Percentiles rank a stretch among this genome's conserved stretches.
Conservation (phyloP, 176 grass and related monocot species). For the Tillandsia leiboldiana region DNA sequence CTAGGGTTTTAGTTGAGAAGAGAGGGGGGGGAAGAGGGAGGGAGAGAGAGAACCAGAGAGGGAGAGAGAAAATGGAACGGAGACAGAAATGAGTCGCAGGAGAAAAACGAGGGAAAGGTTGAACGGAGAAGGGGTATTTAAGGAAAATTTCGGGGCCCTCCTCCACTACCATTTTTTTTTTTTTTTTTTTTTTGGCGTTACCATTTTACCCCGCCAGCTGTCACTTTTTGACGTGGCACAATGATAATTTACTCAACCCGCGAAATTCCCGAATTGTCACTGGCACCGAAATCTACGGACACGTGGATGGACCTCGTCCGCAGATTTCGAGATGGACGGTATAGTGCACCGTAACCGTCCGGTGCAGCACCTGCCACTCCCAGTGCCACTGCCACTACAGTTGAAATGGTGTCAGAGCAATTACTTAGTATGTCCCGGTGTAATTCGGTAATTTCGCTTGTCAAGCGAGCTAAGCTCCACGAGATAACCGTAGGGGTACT, state of each 20-base stretch:
- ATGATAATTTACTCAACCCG: not conserved
- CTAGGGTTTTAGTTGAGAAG: slow-evolving; percentile 34
- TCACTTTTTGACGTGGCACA: not conserved
- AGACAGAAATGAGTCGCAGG: not conserved
- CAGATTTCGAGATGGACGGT: not conserved
- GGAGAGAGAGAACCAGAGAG: not conserved
- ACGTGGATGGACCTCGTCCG: not conserved
- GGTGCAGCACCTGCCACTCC: no score
- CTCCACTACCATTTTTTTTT: not conserved
- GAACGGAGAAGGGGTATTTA: not conserved
- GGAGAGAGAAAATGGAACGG: not conserved
- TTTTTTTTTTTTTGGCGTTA: not conserved
- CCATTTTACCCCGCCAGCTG: not conserved
- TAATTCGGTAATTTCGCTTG: not conserved
- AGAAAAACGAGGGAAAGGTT: not conserved
- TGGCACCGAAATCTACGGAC: not conserved
- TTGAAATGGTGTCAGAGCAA: not conserved
- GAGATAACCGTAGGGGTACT: not conserved
- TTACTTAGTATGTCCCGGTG: not conserved
- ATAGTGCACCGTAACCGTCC: not conserved
- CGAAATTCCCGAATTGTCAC: not conserved
- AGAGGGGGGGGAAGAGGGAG: not conserved
- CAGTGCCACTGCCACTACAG: no score
- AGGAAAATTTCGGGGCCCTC: not conserved
- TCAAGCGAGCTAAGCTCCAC: not conserved